Percentiles rank a stretch among this genome's conserved stretches.
These are phyloP conservation scores for Bryoerythrophyllum caledonicum DNA, from an alignment of 225 moss, liverwort and hornwort species.

Conservation along the genomic window DNA sequence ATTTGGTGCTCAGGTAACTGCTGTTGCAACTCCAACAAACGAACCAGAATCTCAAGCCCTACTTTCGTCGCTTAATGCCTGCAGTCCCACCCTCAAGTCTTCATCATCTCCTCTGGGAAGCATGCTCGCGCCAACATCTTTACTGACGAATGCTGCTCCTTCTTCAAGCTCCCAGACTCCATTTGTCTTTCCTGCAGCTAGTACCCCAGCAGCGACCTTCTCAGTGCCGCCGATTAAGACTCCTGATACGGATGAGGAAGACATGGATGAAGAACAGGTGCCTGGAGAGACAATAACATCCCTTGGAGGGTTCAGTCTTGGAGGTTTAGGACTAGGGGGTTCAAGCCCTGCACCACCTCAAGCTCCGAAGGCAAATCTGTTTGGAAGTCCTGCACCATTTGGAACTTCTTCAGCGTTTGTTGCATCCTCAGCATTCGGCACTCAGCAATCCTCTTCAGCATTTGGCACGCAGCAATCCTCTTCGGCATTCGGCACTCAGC, in stretches of 20 bases:
- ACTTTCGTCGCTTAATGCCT: constrained; percentile 27
- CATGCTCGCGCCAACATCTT: constrained; percentile 30
- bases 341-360: constrained; percentile 50
- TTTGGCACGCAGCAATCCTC: constrained; percentile 39
- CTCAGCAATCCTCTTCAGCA: constrained; percentile 38
- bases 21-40: constrained; percentile 28
- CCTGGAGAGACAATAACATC: constrained; percentile 37
- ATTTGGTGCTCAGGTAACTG: constrained; percentile 30
- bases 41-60: constrained; percentile 24
- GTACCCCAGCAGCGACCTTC: constrained; percentile 40
- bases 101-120: constrained; percentile 36
- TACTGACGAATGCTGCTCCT: constrained; percentile 27
- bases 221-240: constrained; percentile 41
- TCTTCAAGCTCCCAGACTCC: constrained; percentile 39
- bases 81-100: constrained; percentile 18
- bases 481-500: constrained; percentile 41
- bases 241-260: constrained; percentile 72
- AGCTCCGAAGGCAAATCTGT: constrained; percentile 64
- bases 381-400: constrained; percentile 63
- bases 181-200: constrained; percentile 57
- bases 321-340: constrained; percentile 83
- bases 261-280: constrained; percentile 85
- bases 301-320: constrained; percentile 71
- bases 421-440: constrained; percentile 37
- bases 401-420: constrained; percentile 36